phyloP scores from a whole-genome alignment of 805 yeast genomes.

The Candida qinlingensis region DNA sequence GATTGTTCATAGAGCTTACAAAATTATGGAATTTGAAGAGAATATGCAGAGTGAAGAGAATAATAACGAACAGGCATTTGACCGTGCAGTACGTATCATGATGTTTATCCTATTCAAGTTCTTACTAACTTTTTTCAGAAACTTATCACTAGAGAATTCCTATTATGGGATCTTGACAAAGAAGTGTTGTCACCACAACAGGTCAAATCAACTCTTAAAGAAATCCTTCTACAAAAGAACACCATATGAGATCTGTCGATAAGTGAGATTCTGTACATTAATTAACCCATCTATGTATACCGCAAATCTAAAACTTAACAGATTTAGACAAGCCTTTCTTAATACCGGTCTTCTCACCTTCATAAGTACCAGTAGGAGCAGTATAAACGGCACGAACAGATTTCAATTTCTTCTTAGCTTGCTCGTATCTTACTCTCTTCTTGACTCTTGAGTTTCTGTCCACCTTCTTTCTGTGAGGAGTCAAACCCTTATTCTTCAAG shows the following conservation, averaged over 20 bases:
- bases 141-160: slow-evolving; percentile 13
- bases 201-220: neutral
- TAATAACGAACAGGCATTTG: neutral
- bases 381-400: slow-evolving; percentile 88
- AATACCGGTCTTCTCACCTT: slow-evolving; percentile 96
- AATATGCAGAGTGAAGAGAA: slow-evolving; percentile 5
- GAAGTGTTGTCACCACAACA: neutral
- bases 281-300: neutral
- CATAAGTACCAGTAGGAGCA: slow-evolving; percentile 68
- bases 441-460: slow-evolving; percentile 94
- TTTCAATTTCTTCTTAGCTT: slow-evolving; percentile 89
- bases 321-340: slow-evolving; percentile 89
- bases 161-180: slow-evolving; percentile 18
- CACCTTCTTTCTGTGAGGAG: slow-evolving; percentile 89
- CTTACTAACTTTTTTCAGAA: slow-evolving; percentile 3
- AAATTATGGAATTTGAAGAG: slow-evolving; percentile 18
- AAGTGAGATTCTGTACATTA: neutral
- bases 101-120: no score
- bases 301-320: slow-evolving; percentile 48
- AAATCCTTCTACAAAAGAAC: neutral
- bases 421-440: slow-evolving; percentile 95
- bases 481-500: slow-evolving; percentile 91
- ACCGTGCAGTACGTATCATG: slow-evolving; percentile 4
- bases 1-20: slow-evolving; percentile 30
- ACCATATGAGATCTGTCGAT: neutral